Evolutionary conservation across 2,329 filamentous ascomycete genomes (phyloP).

Genomic region (Aspergillus glaucus): DNA sequence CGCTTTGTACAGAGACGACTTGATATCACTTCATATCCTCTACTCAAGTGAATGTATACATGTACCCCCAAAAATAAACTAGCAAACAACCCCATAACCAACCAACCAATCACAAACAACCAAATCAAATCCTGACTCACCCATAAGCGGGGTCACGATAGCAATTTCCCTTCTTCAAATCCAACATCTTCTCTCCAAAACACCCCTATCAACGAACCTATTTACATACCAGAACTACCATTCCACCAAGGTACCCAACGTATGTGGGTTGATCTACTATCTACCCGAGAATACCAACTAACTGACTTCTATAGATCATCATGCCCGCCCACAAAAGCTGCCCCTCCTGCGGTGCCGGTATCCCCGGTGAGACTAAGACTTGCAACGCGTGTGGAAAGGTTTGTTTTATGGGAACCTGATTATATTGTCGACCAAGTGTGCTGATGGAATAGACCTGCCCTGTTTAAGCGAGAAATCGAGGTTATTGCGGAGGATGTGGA

Average conservation of each 20-base stretch:
- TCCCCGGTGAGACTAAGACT: constrained; percentile 22
- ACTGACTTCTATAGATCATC: constrained; percentile 1
- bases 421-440: background rate
- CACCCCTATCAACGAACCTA: background rate
- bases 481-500: no score
- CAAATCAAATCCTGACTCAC: background rate
- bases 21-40: no score
- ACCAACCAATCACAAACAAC: background rate
- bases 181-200: background rate
- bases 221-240: background rate
- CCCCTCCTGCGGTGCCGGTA: constrained; percentile 20
- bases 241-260: background rate
- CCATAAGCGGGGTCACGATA: background rate
- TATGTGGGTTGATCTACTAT: background rate
- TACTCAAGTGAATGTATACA: no score
- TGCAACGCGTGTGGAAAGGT: constrained; percentile 24
- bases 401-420: background rate
- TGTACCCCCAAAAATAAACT: background rate
- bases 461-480: constrained; percentile 6
- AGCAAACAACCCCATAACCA: background rate
- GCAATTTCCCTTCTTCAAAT: background rate
- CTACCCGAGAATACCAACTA: background rate
- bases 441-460: constrained; percentile 13
- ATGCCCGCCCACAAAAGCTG: constrained; percentile 20
- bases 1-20: no score